Evolutionary conservation across 768 basidiomycete species (phyloP).

Genomic region (Mrakia blollopis): DNA sequence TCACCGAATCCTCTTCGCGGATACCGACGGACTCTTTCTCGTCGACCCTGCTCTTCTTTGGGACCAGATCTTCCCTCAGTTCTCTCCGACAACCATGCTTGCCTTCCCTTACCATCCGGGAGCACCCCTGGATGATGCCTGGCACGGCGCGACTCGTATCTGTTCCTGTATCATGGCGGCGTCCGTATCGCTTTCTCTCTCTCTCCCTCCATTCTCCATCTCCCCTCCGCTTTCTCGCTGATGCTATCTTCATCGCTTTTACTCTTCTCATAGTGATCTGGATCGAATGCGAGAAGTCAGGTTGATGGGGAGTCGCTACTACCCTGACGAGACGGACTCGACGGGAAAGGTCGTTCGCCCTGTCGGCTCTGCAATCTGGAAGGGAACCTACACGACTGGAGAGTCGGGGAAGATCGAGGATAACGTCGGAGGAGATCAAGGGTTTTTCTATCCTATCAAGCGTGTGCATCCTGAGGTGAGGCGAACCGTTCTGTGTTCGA

Average conservation of each 20-base stretch:
- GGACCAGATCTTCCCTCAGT: conserved; percentile 12
- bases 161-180: conserved; percentile 10
- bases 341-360: not conserved
- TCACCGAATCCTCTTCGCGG: conserved; percentile 6
- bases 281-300: conserved; percentile 8
- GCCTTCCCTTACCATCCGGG: conserved; percentile 7
- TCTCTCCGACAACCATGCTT: conserved; percentile 4
- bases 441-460: conserved; percentile 4
- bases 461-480: not conserved
- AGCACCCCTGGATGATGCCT: not conserved
- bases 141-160: conserved; percentile 4
- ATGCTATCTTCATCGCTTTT: too few species aligned
- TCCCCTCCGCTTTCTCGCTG: too few species aligned
- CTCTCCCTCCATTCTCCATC: too few species aligned
- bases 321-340: not conserved
- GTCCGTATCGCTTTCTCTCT: too few species aligned
- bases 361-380: not conserved
- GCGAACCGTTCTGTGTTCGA: too few species aligned
- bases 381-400: conserved; percentile 5
- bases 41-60: conserved; percentile 1
- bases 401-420: conserved; percentile 11
- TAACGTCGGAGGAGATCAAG: conserved; percentile 13
- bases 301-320: conserved; percentile 1
- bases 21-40: conserved; percentile 11
- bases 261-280: not conserved